A percentile compares a stretch with the other conserved stretches of the same genome.
phyloP scores from a whole-genome alignment of 2,329 filamentous ascomycete genomes.

The Boeremia lycopersici region DNA sequence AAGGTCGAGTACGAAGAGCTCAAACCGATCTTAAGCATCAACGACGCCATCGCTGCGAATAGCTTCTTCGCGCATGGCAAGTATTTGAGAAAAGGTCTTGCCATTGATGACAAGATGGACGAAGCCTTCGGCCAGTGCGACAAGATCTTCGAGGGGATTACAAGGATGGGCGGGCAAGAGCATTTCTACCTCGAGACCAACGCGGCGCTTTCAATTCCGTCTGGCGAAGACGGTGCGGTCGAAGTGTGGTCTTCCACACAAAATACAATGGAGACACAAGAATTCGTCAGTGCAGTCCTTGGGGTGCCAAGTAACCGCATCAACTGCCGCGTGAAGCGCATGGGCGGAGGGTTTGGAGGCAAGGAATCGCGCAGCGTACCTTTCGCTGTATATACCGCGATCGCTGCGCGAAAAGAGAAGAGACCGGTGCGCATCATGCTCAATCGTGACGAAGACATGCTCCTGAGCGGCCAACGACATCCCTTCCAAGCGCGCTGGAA shows the following conservation, averaged over 20 bases:
- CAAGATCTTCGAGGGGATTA: slow-evolving; percentile 79
- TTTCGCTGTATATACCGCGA: slow-evolving; percentile 78
- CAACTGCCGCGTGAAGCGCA: slow-evolving; percentile 84
- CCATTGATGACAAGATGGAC: slow-evolving; percentile 60
- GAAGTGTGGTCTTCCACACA: slow-evolving; percentile 69
- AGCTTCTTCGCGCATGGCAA: slow-evolving; percentile 84
- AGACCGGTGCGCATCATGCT: slow-evolving; percentile 90
- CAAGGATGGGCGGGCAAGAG: slow-evolving; percentile 91
- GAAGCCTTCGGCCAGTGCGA: slow-evolving; percentile 78
- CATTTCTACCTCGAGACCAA: slow-evolving; percentile 97
- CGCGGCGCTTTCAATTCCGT: slow-evolving; percentile 81
- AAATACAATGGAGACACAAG: slow-evolving; percentile 49
- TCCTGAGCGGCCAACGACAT: slow-evolving; percentile 87
- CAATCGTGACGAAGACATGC: slow-evolving; percentile 93
- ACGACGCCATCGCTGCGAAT: slow-evolving; percentile 86
- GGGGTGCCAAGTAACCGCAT: slow-evolving; percentile 86
- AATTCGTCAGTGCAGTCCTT: slow-evolving; percentile 80
- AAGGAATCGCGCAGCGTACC: slow-evolving; percentile 89
- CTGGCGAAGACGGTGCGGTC: slow-evolving; percentile 89
- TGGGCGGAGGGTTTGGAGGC: slow-evolving; percentile 92
- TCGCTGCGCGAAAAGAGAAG: slow-evolving; percentile 82
- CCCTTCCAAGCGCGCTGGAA: slow-evolving; percentile 91
- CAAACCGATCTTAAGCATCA: slow-evolving; percentile 85
- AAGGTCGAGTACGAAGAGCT: slow-evolving; percentile 88
- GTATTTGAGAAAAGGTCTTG: slow-evolving; percentile 76